Conservation (phyloP, 495 filamentous ascomycete genomes). For the Penicillium pancosmium region DNA sequence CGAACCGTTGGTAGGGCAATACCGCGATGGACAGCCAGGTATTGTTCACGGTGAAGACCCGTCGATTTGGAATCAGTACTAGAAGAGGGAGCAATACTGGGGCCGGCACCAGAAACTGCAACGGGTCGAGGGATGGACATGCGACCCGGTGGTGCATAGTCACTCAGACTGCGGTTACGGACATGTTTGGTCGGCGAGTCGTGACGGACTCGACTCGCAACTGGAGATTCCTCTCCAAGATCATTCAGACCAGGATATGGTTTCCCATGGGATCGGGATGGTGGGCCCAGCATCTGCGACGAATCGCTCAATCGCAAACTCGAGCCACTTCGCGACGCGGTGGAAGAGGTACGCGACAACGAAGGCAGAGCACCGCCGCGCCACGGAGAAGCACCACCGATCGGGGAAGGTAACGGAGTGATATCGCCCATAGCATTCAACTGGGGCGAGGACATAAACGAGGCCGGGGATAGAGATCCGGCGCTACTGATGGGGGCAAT, state of each 20-base stretch:
- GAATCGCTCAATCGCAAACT: slow-evolving; percentile 46
- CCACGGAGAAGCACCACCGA: slow-evolving; percentile 76
- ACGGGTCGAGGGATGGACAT: slow-evolving; percentile 67
- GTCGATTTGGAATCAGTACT: slow-evolving; percentile 48
- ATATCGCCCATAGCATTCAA: slow-evolving; percentile 85
- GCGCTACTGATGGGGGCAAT: slow-evolving; percentile 46
- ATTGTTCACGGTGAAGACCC: slow-evolving; percentile 75
- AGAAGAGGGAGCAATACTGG: slow-evolving; percentile 45
- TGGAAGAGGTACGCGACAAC: slow-evolving; percentile 45
- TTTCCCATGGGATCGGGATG: slow-evolving; percentile 37
- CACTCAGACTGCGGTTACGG: slow-evolving; percentile 82
- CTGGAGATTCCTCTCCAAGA: slow-evolving; percentile 39
- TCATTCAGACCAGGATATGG: slow-evolving; percentile 41
- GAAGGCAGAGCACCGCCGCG: slow-evolving; percentile 54
- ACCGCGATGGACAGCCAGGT: slow-evolving; percentile 77
- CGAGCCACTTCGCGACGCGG: slow-evolving; percentile 40
- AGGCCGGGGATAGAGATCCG: slow-evolving; percentile 62
- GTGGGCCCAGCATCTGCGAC: slow-evolving; percentile 39
- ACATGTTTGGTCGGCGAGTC: slow-evolving; percentile 46
- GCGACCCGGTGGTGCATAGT: slow-evolving; percentile 75
- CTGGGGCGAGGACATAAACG: slow-evolving; percentile 66
- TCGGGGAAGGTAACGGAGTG: slow-evolving; percentile 89
- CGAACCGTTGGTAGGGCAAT: slow-evolving; percentile 57
- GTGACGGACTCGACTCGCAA: slow-evolving; percentile 28
- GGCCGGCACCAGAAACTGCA: slow-evolving; percentile 62